Conservation (phyloP, 345 rosid genomes). For the Trapa incisa region DNA sequence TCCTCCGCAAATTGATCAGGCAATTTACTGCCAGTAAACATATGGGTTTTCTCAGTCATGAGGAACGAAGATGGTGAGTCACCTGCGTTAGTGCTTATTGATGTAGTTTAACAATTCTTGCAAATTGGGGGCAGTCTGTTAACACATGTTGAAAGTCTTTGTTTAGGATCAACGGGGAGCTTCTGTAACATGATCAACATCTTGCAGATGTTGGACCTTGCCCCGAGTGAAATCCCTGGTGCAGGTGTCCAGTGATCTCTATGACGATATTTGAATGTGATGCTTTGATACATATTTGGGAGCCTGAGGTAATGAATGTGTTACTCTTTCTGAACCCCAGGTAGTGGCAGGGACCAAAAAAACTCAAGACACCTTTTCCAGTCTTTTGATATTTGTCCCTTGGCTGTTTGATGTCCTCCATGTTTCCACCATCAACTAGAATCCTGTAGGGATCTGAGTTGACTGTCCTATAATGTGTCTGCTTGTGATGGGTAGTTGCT, state of each 20-base stretch:
- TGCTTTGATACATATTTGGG: background rate
- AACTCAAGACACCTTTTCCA: background rate
- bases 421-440: background rate
- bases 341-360: background rate
- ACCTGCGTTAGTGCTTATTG: background rate
- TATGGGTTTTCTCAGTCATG: conserved; percentile 3
- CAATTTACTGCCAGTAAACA: conserved; percentile 71
- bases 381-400: background rate
- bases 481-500: too few species aligned
- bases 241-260: background rate
- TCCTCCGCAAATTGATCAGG: conserved; percentile 90
- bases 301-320: background rate
- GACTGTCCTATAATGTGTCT: too few species aligned
- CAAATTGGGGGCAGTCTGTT: background rate
- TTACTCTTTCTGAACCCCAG: background rate
- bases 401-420: background rate
- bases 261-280: background rate
- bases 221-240: background rate
- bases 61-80: conserved; percentile 36
- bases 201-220: background rate
- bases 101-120: background rate
- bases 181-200: background rate
- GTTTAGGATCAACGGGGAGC: background rate
- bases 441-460: too few species aligned
- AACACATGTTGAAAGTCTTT: background rate